phyloP scores from a whole-genome alignment of 31 red algal genomes.

The Bonnemaisonia californica region DNA sequence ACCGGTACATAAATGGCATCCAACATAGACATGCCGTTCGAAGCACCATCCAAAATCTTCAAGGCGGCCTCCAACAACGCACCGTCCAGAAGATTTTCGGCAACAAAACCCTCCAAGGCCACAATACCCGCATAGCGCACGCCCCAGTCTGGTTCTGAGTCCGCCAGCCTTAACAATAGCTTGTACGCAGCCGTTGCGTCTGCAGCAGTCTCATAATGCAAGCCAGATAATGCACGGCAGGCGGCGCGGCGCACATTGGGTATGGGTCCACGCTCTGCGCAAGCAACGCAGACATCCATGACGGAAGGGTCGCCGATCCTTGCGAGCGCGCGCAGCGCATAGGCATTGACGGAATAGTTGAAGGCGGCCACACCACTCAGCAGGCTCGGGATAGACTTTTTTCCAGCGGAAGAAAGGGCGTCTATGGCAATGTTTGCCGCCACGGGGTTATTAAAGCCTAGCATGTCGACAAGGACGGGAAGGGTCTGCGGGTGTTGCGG shows the following conservation, averaged over 20 bases:
- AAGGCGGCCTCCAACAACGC: slow-evolving; percentile 10
- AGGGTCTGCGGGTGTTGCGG: slow-evolving; percentile 39
- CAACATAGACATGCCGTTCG: background rate
- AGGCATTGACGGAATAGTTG: slow-evolving; percentile 96
- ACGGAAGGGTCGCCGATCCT: slow-evolving; percentile 58
- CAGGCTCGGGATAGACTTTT: slow-evolving; percentile 39
- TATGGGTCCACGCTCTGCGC: slow-evolving; percentile 76
- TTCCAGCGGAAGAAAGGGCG: slow-evolving; percentile 44
- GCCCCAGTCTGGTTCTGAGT: slow-evolving; percentile 73
- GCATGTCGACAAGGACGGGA: slow-evolving; percentile 89
- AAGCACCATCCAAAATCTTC: background rate
- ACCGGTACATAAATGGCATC: background rate
- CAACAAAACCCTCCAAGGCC: slow-evolving; percentile 51
- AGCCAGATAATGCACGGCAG: slow-evolving; percentile 34
- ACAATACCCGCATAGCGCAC: slow-evolving; percentile 83
- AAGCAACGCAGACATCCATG: slow-evolving; percentile 54
- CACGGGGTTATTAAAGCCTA: slow-evolving; percentile 93
- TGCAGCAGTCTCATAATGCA: slow-evolving; percentile 24
- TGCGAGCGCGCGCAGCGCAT: slow-evolving; percentile 85
- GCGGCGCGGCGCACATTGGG: slow-evolving; percentile 90
- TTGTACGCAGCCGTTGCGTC: slow-evolving; percentile 38
- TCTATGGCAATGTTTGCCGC: slow-evolving; percentile 72
- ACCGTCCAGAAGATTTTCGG: background rate
- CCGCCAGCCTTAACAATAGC: slow-evolving; percentile 41
- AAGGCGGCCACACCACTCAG: slow-evolving; percentile 84